Percentiles rank a stretch among this genome's conserved stretches.
These are phyloP conservation scores for Aspergillus transmontanensis DNA, from an alignment of 2,329 filamentous ascomycete species.

Conservation along the genomic window DNA sequence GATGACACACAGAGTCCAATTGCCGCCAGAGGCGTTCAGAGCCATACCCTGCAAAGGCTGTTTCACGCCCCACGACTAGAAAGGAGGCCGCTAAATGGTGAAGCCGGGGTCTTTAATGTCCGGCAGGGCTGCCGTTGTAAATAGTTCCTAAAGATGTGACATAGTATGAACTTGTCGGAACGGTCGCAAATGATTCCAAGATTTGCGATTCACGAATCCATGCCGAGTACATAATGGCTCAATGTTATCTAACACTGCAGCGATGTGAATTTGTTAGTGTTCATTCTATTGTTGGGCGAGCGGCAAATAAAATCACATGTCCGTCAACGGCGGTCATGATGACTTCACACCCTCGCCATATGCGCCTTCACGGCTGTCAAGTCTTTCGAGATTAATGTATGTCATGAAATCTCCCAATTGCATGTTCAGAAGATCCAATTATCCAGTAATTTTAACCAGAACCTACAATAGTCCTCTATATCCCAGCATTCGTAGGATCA, in stretches of 20 bases:
- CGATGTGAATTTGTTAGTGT: not conserved
- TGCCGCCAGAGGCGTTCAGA: too few relatives aligned
- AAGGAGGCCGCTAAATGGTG: constrained; percentile 10
- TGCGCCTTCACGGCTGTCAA: not conserved
- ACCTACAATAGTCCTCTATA: not conserved
- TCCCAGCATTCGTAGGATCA: not conserved
- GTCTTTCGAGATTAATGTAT: not conserved
- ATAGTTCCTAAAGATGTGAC: constrained; percentile 36
- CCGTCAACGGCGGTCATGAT: constrained; percentile 27
- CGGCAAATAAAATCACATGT: constrained; percentile 24
- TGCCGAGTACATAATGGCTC: not conserved
- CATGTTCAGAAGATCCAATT: not conserved
- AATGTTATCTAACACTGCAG: too few relatives aligned
- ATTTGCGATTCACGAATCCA: not conserved
- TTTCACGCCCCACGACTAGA: too few relatives aligned
- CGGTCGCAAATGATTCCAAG: not conserved
- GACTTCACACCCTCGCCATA: constrained; percentile 28
- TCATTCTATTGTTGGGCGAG: not conserved
- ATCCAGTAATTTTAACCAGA: not conserved
- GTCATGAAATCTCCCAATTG: not conserved
- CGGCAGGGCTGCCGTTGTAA: constrained; percentile 41
- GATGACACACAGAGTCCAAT: too few relatives aligned
- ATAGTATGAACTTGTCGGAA: constrained; percentile 16
- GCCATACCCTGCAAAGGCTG: too few relatives aligned
- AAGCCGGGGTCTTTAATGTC: constrained; percentile 40